Evolutionary conservation across 192 early-diverging fungal genomes (phyloP), one percentile per base, ranked within the genome.

Genomic region (Irineochytrium annulatum): DNA sequence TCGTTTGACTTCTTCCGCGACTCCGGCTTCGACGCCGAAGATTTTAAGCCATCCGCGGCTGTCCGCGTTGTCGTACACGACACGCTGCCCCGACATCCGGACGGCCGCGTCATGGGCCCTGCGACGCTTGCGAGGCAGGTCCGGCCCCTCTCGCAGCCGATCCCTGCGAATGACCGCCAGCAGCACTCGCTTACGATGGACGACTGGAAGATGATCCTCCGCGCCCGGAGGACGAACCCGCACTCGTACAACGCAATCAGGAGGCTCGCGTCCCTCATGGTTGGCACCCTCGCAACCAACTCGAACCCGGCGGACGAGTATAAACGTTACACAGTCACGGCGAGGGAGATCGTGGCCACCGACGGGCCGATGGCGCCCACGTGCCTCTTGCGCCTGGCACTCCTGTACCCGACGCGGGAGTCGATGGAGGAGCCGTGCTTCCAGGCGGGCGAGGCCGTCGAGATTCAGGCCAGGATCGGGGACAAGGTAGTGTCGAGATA

Each of bases 1-100:
- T 62, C 69, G 8, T 56, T 56, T 52, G 67, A 68, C 19, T 68
- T 69, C 57, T 68, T 68, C 35, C 59, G 67, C 43, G 56, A 68
- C 19, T 65, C 67, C 0, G 67, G 67, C 5, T 68, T 68, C 67
- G 67, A 68, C 48, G 67, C 69, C 3, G 31, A 27, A 30, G 22
- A 66, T 14, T 60, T 57, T 34, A 56, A 32, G 30, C 28, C 34
- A 20, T 16, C 20, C 53, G 46, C 26, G 46, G 32, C 13, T 46
- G 55, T 37, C 35, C 43, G 35, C n/a, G n/a, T n/a, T n/a, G n/a
- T n/a, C n/a, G n/a, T 41, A 8, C 37, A 52, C 16, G 8, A 24
- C 8, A 19, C 31, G 8, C 49, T 34, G 8, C 49, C 31, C 31
- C n/a, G n/a, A n/a, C n/a, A n/a, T n/a, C n/a, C n/a, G n/a, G n/a